Percentiles rank a stretch among this genome's conserved stretches.
These are phyloP conservation scores for Camelina hispida DNA, from an alignment of 345 rosid species.

Conservation along the genomic window DNA sequence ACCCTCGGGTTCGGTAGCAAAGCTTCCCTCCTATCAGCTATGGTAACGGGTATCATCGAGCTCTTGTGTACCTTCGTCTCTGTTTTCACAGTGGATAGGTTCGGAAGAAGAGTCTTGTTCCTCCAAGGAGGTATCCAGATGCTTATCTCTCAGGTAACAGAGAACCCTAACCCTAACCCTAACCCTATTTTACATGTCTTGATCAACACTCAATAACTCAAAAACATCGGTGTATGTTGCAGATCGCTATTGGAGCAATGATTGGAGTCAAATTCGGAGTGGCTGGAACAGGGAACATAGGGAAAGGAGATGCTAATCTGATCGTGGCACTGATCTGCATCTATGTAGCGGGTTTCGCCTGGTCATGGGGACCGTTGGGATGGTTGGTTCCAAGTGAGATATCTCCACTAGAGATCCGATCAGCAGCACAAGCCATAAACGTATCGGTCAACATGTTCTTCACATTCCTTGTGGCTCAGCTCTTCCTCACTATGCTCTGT, in stretches of 20 bases:
- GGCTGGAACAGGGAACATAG: constrained; percentile 48
- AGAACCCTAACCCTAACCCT: constrained; percentile 26
- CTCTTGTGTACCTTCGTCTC: constrained; percentile 66
- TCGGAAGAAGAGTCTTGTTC: constrained; percentile 71
- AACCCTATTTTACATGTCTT: constrained; percentile 21
- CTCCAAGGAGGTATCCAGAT: constrained; percentile 77
- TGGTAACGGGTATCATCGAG: constrained; percentile 69
- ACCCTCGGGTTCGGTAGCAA: constrained; percentile 70
- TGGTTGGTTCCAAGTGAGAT: constrained; percentile 76
- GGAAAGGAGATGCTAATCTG: constrained; percentile 39
- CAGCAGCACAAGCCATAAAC: constrained; percentile 63
- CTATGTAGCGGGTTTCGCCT: constrained; percentile 60
- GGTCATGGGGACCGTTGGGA: constrained; percentile 81
- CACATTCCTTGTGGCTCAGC: constrained; percentile 64
- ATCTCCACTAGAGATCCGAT: constrained; percentile 64
- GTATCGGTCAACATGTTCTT: constrained; percentile 63
- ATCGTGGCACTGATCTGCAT: constrained; percentile 53
- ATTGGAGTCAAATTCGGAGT: constrained; percentile 61
- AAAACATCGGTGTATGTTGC: constrained; percentile 10
- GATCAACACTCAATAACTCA: neutral
- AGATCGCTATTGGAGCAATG: constrained; percentile 49
- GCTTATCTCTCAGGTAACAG: constrained; percentile 68
- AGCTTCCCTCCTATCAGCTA: constrained; percentile 74
- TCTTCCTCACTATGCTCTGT: constrained; percentile 64
- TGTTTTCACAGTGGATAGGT: constrained; percentile 57